Evolutionary conservation across 1,139 yeast species (phyloP), one percentile per base, ranked within the genome.

Genomic region (Candida sanyaensis): DNA sequence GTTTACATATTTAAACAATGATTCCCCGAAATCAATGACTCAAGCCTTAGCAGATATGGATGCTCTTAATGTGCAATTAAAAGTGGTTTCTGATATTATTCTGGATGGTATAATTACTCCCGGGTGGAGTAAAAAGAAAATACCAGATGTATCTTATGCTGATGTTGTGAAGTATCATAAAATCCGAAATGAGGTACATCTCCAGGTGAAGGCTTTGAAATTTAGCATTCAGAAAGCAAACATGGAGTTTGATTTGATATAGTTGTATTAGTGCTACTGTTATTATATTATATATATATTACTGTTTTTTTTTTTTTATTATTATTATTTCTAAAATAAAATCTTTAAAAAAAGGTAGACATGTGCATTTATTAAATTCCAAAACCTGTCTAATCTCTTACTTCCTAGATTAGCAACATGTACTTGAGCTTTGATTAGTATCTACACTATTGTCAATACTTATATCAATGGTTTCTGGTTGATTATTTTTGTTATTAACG

Each of bases 401-500:
- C 2, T 12, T 17, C 8, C 10, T 29, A 7, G 10, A 21, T 23
- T 39, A 39, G 29, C 42, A 49, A 41, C 52, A 49, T 21, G 47
- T 40, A 21, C 44, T 41, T 27, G 47, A 34, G 9, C 45, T 21
- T 39, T 42, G 45, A 4, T 41, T 38, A 31, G 30, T 32, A 8
- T 41, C 37, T 3, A 31, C 42, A 29, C 31, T 48, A 44, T 47
- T 78, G 29, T 73, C 78, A 47, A 75, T 71, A 50, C 61, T 69
- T 37, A 75, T 74, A 49, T 75, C 77, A 40, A 75, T 65, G 10
- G 76, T 71, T 56, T 80, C 84, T 13, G 80, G 68, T 31, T 63
- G 61, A 34, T 63, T 64, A 27, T 42, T 37, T 27, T 31, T 32
- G 7, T 28, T 23, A 17, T 28, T 17, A 17, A 24, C 32, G 10